phyloP scores from a whole-genome alignment of 345 rosid species.

The Trapa bicornis region DNA sequence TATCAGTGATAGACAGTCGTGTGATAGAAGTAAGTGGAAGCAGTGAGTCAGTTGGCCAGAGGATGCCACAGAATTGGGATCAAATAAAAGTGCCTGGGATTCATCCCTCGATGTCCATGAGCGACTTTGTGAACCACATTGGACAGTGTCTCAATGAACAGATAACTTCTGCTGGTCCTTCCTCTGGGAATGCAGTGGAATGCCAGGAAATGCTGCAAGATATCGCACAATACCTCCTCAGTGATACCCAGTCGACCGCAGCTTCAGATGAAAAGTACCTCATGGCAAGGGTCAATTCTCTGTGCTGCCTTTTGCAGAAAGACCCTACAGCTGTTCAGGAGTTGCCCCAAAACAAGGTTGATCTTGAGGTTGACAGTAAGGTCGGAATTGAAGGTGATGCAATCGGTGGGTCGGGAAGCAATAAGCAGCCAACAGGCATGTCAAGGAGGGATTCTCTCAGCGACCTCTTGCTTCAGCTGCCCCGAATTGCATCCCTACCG shows the following conservation, averaged over 20 bases:
- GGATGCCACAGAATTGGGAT: conserved; percentile 48
- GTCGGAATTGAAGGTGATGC: conserved; percentile 24
- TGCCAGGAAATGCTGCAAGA: conserved; percentile 49
- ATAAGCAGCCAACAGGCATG: conserved; percentile 58
- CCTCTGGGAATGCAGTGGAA: conserved; percentile 28
- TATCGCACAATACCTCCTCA: conserved; percentile 76
- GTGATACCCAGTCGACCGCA: conserved; percentile 56
- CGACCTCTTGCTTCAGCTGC: conserved; percentile 78
- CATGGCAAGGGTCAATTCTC: conserved; percentile 95
- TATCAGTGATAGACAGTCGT: conserved; percentile 48
- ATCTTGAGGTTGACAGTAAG: conserved; percentile 18
- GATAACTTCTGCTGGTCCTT: conserved; percentile 35
- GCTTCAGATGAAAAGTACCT: conserved; percentile 83
- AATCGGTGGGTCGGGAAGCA: conserved; percentile 42
- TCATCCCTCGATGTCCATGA: conserved; percentile 79
- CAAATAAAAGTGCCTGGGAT: conserved; percentile 84
- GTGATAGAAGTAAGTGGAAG: conserved; percentile 52
- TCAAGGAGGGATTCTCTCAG: conserved; percentile 80
- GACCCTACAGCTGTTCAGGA: conserved; percentile 38
- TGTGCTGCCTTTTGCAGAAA: conserved; percentile 87
- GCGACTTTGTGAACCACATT: conserved; percentile 69
- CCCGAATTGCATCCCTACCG: conserved; percentile 81
- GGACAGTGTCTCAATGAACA: conserved; percentile 63
- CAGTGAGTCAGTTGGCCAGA: conserved; percentile 50
- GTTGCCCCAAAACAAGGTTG: conserved; percentile 20